Base-by-base conservation (phyloP, 1,284 basidiomycete genomes). In the Waitea zeae region DNA sequence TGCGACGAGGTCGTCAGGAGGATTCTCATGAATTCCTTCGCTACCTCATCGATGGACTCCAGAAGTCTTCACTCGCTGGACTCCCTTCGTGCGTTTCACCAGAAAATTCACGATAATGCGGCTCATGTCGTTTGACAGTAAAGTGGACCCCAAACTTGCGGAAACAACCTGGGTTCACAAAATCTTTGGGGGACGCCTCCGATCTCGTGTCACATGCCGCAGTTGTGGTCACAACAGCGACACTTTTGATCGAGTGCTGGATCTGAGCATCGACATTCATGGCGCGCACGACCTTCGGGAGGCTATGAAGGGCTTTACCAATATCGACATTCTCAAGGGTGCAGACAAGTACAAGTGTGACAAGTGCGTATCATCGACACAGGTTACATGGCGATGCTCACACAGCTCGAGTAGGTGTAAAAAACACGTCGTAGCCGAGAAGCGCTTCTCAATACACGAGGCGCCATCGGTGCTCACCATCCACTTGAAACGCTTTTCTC, bases 301-400 rank as follows among this genome's bases (percentile, higher is more conserved):
- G 13, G 89, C 90, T 7, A 59, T 99, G 42, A 66, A 70, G 28
- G 79, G 75, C 42, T 97, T 96, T 48, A 72, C 84, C 14, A 76
- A 76, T 13, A 62, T 82, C 34, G 95, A 98, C 48, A 62, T 68
- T 44, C 57, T 98, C 36, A 82, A 75, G 39, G 95, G 93, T 0
- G 72, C 78, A 4, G 89, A 98, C 64, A 95, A 95, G 59, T 99
- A 99, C 58, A 87, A 90, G 51, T 99, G 95, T 56, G 93, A 98
- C 54, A 93, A 87, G 86, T 93, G 49, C 47, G 79, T 63, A 17
- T n/a, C 33, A 15, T 15, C 39, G 15, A 27, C 29, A 29, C 33
- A 24, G 3, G 35, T 22, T 28, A 14, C 20, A 30, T 39, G 9
- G 9, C 24, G 9, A 26, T 26, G n/a, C 24, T 26, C 24, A 26